phyloP scores from a whole-genome alignment of 2,329 filamentous ascomycete species.

The Orbilia oligospora region DNA sequence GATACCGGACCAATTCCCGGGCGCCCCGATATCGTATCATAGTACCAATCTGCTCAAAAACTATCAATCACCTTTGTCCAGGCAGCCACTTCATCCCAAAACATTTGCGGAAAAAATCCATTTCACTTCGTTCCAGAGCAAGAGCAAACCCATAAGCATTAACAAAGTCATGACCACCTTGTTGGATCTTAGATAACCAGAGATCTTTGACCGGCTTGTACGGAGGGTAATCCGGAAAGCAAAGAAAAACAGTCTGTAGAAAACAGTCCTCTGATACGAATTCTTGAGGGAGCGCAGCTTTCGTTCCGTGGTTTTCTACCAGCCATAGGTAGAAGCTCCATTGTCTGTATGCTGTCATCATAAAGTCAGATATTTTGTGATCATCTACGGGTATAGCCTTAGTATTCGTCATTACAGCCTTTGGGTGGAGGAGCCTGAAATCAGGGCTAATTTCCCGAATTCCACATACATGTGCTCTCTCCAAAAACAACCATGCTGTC shows the following conservation, averaged over 20 bases:
- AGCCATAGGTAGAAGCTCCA: background rate
- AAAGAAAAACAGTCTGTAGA: background rate
- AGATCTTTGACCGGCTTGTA: background rate
- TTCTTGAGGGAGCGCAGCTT: background rate
- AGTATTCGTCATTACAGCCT: background rate
- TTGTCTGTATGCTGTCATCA: background rate
- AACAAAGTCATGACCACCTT: background rate
- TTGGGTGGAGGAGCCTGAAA: background rate
- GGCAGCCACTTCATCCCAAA: background rate
- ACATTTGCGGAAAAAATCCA: background rate
- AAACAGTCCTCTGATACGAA: background rate
- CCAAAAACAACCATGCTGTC: conserved; percentile 4
- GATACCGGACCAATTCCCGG: too few relatives aligned
- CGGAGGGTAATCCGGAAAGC: background rate
- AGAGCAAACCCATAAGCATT: background rate
- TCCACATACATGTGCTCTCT: background rate
- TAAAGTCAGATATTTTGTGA: background rate
- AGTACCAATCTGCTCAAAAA: background rate
- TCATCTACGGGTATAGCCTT: background rate
- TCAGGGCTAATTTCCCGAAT: background rate
- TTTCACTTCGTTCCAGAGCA: background rate
- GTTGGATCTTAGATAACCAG: background rate
- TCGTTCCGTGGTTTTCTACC: background rate
- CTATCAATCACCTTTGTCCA: background rate
- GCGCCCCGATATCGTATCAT: too few relatives aligned